phyloP scores from a whole-genome alignment of 495 filamentous ascomycete genomes.

The Geopyxis carbonaria region DNA sequence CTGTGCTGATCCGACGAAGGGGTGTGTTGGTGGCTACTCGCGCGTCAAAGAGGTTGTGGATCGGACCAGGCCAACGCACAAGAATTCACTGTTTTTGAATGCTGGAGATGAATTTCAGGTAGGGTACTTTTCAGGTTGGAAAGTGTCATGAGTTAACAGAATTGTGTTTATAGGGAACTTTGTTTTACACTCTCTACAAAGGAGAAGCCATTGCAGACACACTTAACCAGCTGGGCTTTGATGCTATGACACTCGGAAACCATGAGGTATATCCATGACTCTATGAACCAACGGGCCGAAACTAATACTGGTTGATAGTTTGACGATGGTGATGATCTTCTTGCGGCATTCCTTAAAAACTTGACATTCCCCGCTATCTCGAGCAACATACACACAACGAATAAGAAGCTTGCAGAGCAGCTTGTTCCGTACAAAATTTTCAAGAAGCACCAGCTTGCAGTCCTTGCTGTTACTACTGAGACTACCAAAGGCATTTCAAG shows the following conservation, averaged over 20 bases:
- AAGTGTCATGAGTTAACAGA: neutral
- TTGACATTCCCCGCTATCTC: slow-evolving; percentile 42
- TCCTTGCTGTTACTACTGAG: slow-evolving; percentile 42
- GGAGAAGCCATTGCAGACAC: slow-evolving; percentile 47
- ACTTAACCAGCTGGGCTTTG: slow-evolving; percentile 40
- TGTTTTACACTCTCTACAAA: slow-evolving; percentile 41
- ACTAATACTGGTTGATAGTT: too few relatives aligned
- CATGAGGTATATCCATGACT: too few relatives aligned
- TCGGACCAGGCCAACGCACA: slow-evolving; percentile 32
- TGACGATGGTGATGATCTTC: slow-evolving; percentile 26
- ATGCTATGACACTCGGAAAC: slow-evolving; percentile 39
- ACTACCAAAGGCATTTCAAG: slow-evolving; percentile 35
- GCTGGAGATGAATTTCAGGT: slow-evolving; percentile 43
- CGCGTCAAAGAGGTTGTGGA: slow-evolving; percentile 37
- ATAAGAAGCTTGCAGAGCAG: slow-evolving; percentile 34
- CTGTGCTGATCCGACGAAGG: slow-evolving; percentile 32
- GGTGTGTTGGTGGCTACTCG: slow-evolving; percentile 43
- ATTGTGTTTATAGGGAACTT: slow-evolving; percentile 28
- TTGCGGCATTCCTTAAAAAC: slow-evolving; percentile 28
- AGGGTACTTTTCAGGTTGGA: neutral
- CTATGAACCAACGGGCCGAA: too few relatives aligned
- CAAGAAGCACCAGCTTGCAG: slow-evolving; percentile 35
- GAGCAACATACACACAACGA: slow-evolving; percentile 36
- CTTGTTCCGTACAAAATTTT: slow-evolving; percentile 43
- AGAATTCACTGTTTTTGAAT: slow-evolving; percentile 39